Percentiles rank a stretch among this genome's conserved stretches.
These are phyloP conservation scores for Carnegiea gigantea DNA, from an alignment of 179 eudicot genomes.

Conservation along the genomic window DNA sequence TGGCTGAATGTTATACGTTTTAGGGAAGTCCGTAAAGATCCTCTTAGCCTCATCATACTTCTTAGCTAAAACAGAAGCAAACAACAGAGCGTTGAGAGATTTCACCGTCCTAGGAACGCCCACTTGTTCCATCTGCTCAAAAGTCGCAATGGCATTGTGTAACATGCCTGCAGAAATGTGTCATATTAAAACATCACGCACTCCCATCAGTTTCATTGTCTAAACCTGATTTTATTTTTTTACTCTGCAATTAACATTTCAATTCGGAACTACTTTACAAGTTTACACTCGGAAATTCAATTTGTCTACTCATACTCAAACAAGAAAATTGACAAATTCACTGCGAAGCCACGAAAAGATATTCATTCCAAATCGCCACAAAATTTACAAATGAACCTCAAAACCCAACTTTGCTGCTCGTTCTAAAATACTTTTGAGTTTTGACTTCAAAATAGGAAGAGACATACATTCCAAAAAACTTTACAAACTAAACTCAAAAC, in stretches of 20 bases:
- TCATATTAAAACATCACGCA: background rate
- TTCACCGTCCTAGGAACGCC: slow-evolving; percentile 55
- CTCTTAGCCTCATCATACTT: slow-evolving; percentile 54
- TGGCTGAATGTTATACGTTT: slow-evolving; percentile 49
- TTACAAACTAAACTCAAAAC: background rate
- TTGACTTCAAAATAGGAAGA: too few species aligned
- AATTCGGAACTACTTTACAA: background rate
- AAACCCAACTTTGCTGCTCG: background rate
- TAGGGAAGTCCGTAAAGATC: slow-evolving; percentile 59
- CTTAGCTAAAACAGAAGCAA: slow-evolving; percentile 57
- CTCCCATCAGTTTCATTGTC: background rate
- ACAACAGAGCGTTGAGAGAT: slow-evolving; percentile 66
- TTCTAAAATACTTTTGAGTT: too few species aligned
- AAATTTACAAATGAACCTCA: background rate
- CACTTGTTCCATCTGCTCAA: slow-evolving; percentile 54
- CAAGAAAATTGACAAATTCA: background rate
- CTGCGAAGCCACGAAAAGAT: background rate
- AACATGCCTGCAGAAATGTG: slow-evolving; percentile 46
- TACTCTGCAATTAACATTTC: background rate
- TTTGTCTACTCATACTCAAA: background rate
- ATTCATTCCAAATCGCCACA: background rate
- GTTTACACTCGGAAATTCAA: background rate
- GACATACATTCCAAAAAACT: too few species aligned
- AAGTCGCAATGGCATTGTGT: slow-evolving; percentile 49
- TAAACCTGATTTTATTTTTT: background rate